Evolutionary conservation across 2,329 filamentous ascomycete genomes (phyloP), one percentile per base, ranked within the genome.

Genomic region (Ophiostoma novo-ulmi): DNA sequence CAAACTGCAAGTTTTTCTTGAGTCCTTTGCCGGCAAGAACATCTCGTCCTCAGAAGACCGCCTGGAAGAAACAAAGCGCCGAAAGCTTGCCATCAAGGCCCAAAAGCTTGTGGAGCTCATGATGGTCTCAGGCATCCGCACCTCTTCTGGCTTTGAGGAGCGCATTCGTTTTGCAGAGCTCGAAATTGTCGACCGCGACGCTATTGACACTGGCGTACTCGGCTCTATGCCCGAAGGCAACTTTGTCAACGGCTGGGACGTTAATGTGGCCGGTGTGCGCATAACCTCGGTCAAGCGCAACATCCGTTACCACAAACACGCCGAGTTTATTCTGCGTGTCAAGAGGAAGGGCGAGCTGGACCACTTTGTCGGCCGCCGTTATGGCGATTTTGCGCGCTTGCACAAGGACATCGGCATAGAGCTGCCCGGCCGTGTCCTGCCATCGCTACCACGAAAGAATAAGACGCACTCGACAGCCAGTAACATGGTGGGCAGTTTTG

Each of bases 81-180:
- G 89, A 74, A 99, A 99, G 80, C 82, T 99, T 74, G 94, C 95
- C 3, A 85, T 90, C 76, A 99, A 99, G 85, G 93, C 92, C 67
- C 90, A 95, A 79, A 99, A 99, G 82, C 83, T 99, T 71, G 92
- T 99, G 13, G 95, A 99, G 83, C 84, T 99, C 73, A 99, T 99
- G 95, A 97, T 99, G 93, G 95, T 99, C 10, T 98, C 94, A 8
- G 95, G 95, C 52, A 91, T 99, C 71, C 92, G 92, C 44, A 99
- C 95, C 0, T 93, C 95, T 4, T 97, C 94, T 5, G 95, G 95
- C 1, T 99, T 98, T 78, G 95, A 99, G 80, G 95, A 99, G 82
- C 88, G 95, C 71, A 97, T 99, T 77, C 88, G 93, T 68, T 99
- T 99, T 78, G 93, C 93, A 1, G 95, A 99, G 80, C 91, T 99